These are phyloP conservation scores for Pezicula neosporulosa DNA, from an alignment of 2,329 filamentous ascomycete genomes.

Conservation along the genomic window DNA sequence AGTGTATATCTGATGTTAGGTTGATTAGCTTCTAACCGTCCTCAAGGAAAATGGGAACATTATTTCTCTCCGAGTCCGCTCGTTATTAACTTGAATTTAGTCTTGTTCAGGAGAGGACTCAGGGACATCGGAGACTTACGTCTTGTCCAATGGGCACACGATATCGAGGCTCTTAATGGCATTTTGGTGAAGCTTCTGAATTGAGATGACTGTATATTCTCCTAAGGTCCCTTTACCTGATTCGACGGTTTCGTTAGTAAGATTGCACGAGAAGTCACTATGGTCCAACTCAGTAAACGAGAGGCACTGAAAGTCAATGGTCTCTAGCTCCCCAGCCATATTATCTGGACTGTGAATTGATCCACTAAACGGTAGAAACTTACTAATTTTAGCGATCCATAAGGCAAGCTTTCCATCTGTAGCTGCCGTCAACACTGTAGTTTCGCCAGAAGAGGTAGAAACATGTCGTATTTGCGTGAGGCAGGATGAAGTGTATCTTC, in stretches of 20 bases:
- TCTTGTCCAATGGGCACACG: not conserved
- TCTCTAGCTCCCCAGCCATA: too few relatives aligned
- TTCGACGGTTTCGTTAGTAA: too few relatives aligned
- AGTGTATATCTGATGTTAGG: conserved; percentile 36
- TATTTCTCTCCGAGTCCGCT: too few relatives aligned
- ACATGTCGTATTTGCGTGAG: conserved; percentile 58
- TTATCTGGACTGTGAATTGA: too few relatives aligned
- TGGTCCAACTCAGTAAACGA: too few relatives aligned
- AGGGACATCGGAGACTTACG: too few relatives aligned
- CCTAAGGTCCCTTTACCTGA: not conserved
- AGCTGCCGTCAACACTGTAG: conserved; percentile 59
- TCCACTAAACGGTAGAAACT: too few relatives aligned
- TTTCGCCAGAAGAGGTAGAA: conserved; percentile 34
- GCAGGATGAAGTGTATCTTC: conserved; percentile 69
- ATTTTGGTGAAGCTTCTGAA: conserved; percentile 68
- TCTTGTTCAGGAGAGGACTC: too few relatives aligned
- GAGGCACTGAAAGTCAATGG: too few relatives aligned
- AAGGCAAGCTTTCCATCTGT: conserved; percentile 76
- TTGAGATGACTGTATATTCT: conserved; percentile 10
- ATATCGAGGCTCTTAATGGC: conserved; percentile 67
- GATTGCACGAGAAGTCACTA: too few relatives aligned
- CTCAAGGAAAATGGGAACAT: too few relatives aligned
- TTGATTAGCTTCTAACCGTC: not conserved
- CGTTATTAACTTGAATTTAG: too few relatives aligned
- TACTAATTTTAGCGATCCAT: conserved; percentile 38